These are phyloP conservation scores for Encephalitozoon intestinalis DNA, from an alignment of 371 early-diverging fungal genomes.

Conservation along the genomic window DNA sequence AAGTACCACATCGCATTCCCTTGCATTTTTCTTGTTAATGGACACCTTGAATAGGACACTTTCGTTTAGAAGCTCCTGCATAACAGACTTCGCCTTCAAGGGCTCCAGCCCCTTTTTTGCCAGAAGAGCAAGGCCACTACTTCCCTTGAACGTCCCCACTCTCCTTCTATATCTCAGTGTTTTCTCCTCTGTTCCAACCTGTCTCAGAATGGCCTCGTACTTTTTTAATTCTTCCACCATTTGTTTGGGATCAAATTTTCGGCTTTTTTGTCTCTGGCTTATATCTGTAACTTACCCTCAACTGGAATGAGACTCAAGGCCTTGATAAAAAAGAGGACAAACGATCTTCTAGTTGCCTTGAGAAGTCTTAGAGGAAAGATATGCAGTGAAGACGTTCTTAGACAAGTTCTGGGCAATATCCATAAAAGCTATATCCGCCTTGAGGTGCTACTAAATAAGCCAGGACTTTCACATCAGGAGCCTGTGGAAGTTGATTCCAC, in stretches of 20 bases:
- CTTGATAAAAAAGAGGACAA: background rate
- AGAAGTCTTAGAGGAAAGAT: background rate
- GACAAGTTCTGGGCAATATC: background rate
- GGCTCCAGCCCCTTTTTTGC: slow-evolving; percentile 10
- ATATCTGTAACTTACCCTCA: background rate
- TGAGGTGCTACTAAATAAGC: background rate
- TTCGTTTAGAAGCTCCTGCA: slow-evolving; percentile 41
- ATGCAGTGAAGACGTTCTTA: background rate
- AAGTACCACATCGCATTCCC: slow-evolving; percentile 36
- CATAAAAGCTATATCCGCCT: background rate
- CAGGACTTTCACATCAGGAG: background rate
- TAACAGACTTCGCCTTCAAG: slow-evolving; percentile 29
- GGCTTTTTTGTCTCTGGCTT: background rate
- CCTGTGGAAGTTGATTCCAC: background rate
- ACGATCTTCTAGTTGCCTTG: background rate
- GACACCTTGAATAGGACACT: slow-evolving; percentile 46
- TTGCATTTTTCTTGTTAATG: slow-evolving; percentile 22
- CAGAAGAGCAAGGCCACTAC: slow-evolving; percentile 36
- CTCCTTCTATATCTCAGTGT: slow-evolving; percentile 50
- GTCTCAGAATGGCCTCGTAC: slow-evolving; percentile 30
- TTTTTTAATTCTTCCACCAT: slow-evolving; percentile 7
- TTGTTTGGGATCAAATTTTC: background rate
- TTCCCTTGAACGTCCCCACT: slow-evolving; percentile 48
- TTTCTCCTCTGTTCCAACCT: slow-evolving; percentile 42
- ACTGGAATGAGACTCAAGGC: background rate